A percentile compares a stretch with the other conserved stretches of the same genome.
These are phyloP conservation scores for Peniophora sp. DNA, from an alignment of 1,284 basidiomycete genomes.

Conservation along the genomic window DNA sequence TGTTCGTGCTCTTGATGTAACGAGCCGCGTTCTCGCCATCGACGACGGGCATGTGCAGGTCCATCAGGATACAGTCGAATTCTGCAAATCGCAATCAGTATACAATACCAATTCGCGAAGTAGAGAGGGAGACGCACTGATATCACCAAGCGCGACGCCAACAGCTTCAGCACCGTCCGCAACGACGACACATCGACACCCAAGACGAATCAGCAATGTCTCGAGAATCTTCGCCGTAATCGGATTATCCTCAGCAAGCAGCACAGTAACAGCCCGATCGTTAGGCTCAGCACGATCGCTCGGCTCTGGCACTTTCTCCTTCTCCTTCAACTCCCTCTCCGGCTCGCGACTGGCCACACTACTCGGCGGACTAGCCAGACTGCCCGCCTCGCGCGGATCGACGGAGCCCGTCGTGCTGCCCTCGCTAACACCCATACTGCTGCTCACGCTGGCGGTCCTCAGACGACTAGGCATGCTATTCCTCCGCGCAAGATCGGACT, in stretches of 20 bases:
- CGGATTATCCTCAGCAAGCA: slow-evolving; percentile 96
- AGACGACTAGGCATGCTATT: slow-evolving; percentile 86
- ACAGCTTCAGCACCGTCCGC: slow-evolving; percentile 95
- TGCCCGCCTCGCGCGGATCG: neutral
- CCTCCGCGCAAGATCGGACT: slow-evolving; percentile 59
- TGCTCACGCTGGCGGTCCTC: slow-evolving; percentile 80
- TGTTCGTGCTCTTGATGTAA: slow-evolving; percentile 93
- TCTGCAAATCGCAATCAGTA: slow-evolving; percentile 33
- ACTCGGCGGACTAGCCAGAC: neutral
- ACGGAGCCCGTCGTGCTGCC: slow-evolving; percentile 51
- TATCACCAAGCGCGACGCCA: slow-evolving; percentile 93
- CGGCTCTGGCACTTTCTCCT: too few species aligned
- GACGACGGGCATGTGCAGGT: slow-evolving; percentile 84
- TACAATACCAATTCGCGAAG: neutral
- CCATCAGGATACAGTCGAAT: slow-evolving; percentile 87
- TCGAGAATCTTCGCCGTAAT: slow-evolving; percentile 95
- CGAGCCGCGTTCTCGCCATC: slow-evolving; percentile 89
- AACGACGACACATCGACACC: slow-evolving; percentile 90
- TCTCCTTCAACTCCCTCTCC: slow-evolving; percentile 34
- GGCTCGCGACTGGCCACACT: slow-evolving; percentile 42
- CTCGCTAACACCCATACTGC: slow-evolving; percentile 48
- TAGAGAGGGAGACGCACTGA: slow-evolving; percentile 55
- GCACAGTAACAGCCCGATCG: slow-evolving; percentile 80
- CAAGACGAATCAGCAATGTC: slow-evolving; percentile 84
- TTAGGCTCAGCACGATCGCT: slow-evolving; percentile 42